phyloP scores from a whole-genome alignment of 2,329 filamentous ascomycete species.

The Metarhizium humberi region DNA sequence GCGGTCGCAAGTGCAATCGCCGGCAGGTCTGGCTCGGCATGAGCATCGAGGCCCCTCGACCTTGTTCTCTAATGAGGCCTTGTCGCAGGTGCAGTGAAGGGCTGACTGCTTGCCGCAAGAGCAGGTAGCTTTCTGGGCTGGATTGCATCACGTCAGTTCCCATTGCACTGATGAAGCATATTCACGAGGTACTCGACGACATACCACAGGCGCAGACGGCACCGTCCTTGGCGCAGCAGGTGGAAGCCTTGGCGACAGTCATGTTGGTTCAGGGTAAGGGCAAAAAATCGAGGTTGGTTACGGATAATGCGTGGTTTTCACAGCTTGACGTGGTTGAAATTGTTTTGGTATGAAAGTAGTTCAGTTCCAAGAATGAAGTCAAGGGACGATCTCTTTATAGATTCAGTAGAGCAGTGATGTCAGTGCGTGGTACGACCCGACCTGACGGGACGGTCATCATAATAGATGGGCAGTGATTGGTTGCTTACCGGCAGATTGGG shows the following conservation, averaged over 20 bases:
- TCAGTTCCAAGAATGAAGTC: neutral
- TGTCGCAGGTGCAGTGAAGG: slow-evolving; percentile 77
- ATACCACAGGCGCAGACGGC: slow-evolving; percentile 48
- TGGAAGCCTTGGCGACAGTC: slow-evolving; percentile 31
- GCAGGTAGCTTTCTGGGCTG: slow-evolving; percentile 61
- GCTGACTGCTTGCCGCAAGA: slow-evolving; percentile 85
- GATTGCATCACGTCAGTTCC: neutral
- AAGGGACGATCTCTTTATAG: slow-evolving; percentile 9
- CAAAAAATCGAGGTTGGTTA: neutral
- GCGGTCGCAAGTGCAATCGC: slow-evolving; percentile 73
- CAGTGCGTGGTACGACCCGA: neutral
- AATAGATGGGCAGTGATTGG: slow-evolving; percentile 8
- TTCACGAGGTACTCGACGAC: slow-evolving; percentile 15
- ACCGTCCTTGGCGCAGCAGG: slow-evolving; percentile 47
- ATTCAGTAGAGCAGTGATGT: neutral
- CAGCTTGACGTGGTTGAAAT: neutral
- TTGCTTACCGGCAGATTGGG: neutral
- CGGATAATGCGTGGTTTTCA: neutral
- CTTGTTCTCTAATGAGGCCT: slow-evolving; percentile 65
- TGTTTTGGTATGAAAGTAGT: neutral
- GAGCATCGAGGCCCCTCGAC: slow-evolving; percentile 68
- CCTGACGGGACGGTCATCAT: neutral
- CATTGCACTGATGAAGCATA: neutral
- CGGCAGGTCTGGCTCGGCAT: slow-evolving; percentile 71
- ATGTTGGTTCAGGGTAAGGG: slow-evolving; percentile 15